Evolutionary conservation across 331 rosid genomes (phyloP).

Genomic region (Ulmus americana): DNA sequence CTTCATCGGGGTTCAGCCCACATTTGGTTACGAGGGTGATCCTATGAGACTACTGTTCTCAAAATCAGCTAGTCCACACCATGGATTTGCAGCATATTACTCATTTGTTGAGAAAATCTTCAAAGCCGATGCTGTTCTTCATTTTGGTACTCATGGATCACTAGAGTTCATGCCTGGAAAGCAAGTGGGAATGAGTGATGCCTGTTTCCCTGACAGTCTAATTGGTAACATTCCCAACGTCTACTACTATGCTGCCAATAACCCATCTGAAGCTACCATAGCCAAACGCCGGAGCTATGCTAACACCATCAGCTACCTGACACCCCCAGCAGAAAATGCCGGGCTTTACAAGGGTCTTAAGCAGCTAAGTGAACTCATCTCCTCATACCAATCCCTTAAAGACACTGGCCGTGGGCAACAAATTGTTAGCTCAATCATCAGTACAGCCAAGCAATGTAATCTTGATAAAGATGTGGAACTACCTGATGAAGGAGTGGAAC

Average conservation of each 20-base stretch:
- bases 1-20: constrained; percentile 95
- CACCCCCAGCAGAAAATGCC: constrained; percentile 98
- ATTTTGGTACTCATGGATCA: constrained; percentile 95
- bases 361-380: constrained; percentile 87
- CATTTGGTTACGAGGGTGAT: constrained; percentile 95
- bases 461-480: constrained; percentile 86
- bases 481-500: constrained; percentile 75
- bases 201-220: constrained; percentile 84
- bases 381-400: constrained; percentile 89
- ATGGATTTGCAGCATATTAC: constrained; percentile 95
- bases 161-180: constrained; percentile 99
- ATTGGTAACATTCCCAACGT: constrained; percentile 90
- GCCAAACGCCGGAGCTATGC: constrained; percentile 96
- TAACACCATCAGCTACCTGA: constrained; percentile 90
- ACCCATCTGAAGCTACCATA: constrained; percentile 95
- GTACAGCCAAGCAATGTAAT: constrained; percentile 93
- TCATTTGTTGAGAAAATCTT: constrained; percentile 83
- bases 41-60: constrained; percentile 97
- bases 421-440: constrained; percentile 90
- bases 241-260: constrained; percentile 92
- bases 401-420: constrained; percentile 94
- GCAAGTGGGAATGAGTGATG: constrained; percentile 99
- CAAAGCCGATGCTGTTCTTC: constrained; percentile 94
- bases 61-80: constrained; percentile 98
- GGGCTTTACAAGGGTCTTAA: constrained; percentile 98